A percentile compares a stretch with the other conserved stretches of the same genome.
Evolutionary conservation across 306 rosid species (phyloP).

Genomic region (Citrullus mucosospermus): DNA sequence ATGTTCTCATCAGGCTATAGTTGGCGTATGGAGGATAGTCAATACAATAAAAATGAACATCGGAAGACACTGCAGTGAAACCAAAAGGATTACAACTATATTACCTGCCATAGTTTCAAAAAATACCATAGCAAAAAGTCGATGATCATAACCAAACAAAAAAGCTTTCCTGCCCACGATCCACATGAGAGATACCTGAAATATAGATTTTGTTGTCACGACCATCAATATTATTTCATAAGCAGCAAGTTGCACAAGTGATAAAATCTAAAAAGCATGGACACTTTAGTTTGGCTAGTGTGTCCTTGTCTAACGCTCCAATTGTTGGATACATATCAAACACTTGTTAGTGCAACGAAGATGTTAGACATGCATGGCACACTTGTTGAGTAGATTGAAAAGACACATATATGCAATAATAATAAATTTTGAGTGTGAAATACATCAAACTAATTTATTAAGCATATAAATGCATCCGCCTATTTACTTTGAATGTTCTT

Average conservation of each 20-base stretch:
- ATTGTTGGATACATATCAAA: no score
- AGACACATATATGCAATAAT: no score
- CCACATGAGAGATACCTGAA: constrained; percentile 74
- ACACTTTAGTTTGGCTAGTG: no score
- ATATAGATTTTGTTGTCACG: neutral
- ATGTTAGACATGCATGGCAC: no score
- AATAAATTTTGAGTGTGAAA: no score
- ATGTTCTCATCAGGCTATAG: constrained; percentile 5
- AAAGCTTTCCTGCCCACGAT: constrained; percentile 83
- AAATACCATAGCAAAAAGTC: constrained; percentile 67
- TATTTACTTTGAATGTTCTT: no score
- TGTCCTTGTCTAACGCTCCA: no score
- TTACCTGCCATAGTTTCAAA: constrained; percentile 61
- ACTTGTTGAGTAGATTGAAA: no score
- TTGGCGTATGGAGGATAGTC: neutral
- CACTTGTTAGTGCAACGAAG: no score
- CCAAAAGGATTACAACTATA: neutral
- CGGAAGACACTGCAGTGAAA: neutral
- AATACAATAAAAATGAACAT: neutral
- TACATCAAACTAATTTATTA: no score
- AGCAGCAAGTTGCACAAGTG: neutral
- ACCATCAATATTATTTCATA: neutral
- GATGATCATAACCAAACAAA: constrained; percentile 76
- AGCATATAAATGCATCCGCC: no score
- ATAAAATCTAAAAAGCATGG: neutral